phyloP scores from a whole-genome alignment of 1,284 basidiomycete genomes.

The Ceratobasidium sp. region DNA sequence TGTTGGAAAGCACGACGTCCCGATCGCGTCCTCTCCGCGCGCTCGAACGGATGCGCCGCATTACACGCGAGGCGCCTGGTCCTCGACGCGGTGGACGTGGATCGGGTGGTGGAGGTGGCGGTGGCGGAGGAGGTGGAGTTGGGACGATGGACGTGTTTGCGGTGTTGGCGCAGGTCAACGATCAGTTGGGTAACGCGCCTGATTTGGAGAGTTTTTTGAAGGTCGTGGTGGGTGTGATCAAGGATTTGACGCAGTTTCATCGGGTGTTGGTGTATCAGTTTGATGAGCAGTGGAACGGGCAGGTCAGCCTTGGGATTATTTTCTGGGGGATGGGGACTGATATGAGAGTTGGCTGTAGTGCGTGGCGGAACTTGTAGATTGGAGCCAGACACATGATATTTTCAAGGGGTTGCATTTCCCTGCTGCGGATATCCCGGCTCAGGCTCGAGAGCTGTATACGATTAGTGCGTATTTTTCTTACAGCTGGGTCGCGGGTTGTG shows the following conservation, averaged over 20 bases:
- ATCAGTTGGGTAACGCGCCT: slow-evolving; percentile 79
- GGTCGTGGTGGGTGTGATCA: slow-evolving; percentile 82
- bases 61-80: slow-evolving; percentile 52
- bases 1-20: slow-evolving; percentile 81
- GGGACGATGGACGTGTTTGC: slow-evolving; percentile 86
- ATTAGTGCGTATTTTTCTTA: slow-evolving; percentile 56
- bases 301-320: slow-evolving; percentile 57
- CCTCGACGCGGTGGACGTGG: slow-evolving; percentile 50
- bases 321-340: slow-evolving; percentile 50
- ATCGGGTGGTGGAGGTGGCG: slow-evolving; percentile 1
- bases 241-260: slow-evolving; percentile 87
- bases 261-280: slow-evolving; percentile 92
- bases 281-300: slow-evolving; percentile 78
- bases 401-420: slow-evolving; percentile 82
- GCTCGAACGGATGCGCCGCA: slow-evolving; percentile 75
- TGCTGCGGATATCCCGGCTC: slow-evolving; percentile 68
- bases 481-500: neutral
- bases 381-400: slow-evolving; percentile 82
- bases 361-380: slow-evolving; percentile 87
- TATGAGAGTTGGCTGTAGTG: no score
- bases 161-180: slow-evolving; percentile 86
- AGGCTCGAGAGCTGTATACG: slow-evolving; percentile 68
- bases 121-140: slow-evolving; percentile 54
- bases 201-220: slow-evolving; percentile 82
- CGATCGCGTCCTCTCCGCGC: slow-evolving; percentile 80